A percentile compares a stretch with the other conserved stretches of the same genome.
These are phyloP conservation scores for Trichoderma sp. DNA, from an alignment of 2,329 filamentous ascomycete genomes.

Conservation along the genomic window DNA sequence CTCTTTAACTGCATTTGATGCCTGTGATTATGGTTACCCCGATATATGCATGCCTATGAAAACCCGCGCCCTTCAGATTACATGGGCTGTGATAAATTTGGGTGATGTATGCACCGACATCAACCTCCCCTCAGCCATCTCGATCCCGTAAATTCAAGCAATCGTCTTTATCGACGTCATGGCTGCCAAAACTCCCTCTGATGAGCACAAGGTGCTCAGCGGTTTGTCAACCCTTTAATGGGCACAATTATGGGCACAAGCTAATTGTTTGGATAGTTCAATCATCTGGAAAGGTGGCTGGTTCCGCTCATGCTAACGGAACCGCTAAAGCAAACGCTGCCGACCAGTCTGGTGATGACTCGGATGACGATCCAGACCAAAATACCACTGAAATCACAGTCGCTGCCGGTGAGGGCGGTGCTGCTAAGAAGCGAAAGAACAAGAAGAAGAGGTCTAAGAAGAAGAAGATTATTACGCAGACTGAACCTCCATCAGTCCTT, in stretches of 20 bases:
- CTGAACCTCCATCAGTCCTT: slow-evolving; percentile 71
- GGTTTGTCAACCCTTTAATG: neutral
- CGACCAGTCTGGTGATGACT: slow-evolving; percentile 12
- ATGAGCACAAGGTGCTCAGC: slow-evolving; percentile 8
- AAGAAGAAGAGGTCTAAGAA: slow-evolving; percentile 73
- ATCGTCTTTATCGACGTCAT: neutral
- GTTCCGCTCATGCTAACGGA: neutral
- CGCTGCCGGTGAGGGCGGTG: slow-evolving; percentile 29
- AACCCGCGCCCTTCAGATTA: slow-evolving; percentile 2
- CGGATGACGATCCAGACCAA: slow-evolving; percentile 14
- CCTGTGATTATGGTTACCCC: neutral
- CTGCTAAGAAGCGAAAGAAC: slow-evolving; percentile 69
- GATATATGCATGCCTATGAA: neutral
- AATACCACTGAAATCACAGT: slow-evolving; percentile 27
- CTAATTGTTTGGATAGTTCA: neutral
- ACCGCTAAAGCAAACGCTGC: slow-evolving; percentile 26
- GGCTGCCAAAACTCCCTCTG: slow-evolving; percentile 12
- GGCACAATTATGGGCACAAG: neutral
- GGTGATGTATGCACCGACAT: neutral
- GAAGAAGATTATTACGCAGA: slow-evolving; percentile 64
- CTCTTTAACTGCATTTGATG: neutral
- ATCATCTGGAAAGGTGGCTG: neutral
- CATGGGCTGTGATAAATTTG: neutral
- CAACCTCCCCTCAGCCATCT: neutral
- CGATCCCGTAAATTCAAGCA: neutral